Conservation (phyloP, 1,284 basidiomycete genomes). For the Porogramme epimiltina region DNA sequence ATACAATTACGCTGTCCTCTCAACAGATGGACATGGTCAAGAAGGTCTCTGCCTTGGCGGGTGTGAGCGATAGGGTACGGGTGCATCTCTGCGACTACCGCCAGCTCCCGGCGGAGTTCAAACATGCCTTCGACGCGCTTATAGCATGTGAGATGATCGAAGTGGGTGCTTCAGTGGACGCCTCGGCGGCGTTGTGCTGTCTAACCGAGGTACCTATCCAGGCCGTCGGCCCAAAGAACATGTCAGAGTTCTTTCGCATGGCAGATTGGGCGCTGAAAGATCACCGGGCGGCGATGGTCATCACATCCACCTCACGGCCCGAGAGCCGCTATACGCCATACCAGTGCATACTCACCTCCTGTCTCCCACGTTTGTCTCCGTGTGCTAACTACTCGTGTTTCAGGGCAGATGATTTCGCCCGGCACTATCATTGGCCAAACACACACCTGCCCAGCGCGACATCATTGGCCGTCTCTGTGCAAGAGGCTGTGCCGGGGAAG, state of each 20-base stretch:
- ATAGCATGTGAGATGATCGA: constrained; percentile 90
- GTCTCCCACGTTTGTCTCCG: neutral
- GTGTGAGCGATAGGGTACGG: constrained; percentile 65
- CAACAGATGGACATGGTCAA: constrained; percentile 85
- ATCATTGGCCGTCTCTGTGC: constrained; percentile 60
- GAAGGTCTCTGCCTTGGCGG: constrained; percentile 70
- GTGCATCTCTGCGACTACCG: constrained; percentile 87
- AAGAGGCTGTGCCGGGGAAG: constrained; percentile 60
- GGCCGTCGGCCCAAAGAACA: constrained; percentile 33
- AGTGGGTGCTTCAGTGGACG: too few species aligned
- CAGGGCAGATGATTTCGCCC: constrained; percentile 73
- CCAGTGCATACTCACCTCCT: constrained; percentile 47
- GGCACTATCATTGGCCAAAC: constrained; percentile 89
- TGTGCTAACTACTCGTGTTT: neutral
- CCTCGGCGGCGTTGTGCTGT: too few species aligned
- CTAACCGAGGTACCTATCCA: too few species aligned
- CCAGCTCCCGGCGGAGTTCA: constrained; percentile 72
- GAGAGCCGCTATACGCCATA: constrained; percentile 66
- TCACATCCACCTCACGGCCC: constrained; percentile 82
- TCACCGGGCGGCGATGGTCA: constrained; percentile 64
- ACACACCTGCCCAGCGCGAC: constrained; percentile 81
- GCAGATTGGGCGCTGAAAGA: constrained; percentile 79
- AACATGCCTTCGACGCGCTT: constrained; percentile 81
- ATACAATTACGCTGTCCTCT: constrained; percentile 80
- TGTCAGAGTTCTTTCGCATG: constrained; percentile 73